Evolutionary conservation across 129 eudicot genomes (phyloP), one percentile per base, ranked within the genome.

Genomic region (Tanacetum coccineum): DNA sequence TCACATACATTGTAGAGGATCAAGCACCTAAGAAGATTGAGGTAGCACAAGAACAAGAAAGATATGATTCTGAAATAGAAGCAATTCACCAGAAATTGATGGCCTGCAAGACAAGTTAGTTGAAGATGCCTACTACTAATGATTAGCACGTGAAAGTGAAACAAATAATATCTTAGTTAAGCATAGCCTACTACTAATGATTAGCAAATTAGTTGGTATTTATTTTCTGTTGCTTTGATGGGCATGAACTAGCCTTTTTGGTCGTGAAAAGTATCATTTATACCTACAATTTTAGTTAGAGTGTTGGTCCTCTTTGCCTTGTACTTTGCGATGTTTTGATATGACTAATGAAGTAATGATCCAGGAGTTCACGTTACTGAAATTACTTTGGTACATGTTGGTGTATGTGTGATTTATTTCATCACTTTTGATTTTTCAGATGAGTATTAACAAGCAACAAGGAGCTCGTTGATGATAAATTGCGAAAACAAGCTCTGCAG

Each of bases 401-500:
- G 25, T 10, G 9, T 62, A 36, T 52, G 22, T 36, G 63, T 67
- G 26, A 58, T 26, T 52, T 45, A 25, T 61, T 58, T 5, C 22
- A 46, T 3, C 39, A 59, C 0, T 6, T 36, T 36, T 36, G 42
- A 36, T 56, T 67, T 53, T 80, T 75, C 89, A 88, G 96, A 81
- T 67, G 86, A 79, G 84, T 75, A 56, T 70, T 85, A 60, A 80
- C 79, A 63, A 86, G 79, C 78, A 78, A 62, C 68, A 85, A 72
- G 57, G 87, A 72, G 76, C 74, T 85, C 39, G 68, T 85, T 67
- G 83, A 78, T 74, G 87, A 74, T 69, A 85, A 81, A 73, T 54
- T 62, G 48, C 88, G 70, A 76, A 88, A 84, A 83, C 81, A 52
- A 73, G 83, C 69, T 46, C 74, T 93, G 72, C 76, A 85, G 80